Conservation (phyloP, 257 asterid species). For the Rehmannia glutinosa region DNA sequence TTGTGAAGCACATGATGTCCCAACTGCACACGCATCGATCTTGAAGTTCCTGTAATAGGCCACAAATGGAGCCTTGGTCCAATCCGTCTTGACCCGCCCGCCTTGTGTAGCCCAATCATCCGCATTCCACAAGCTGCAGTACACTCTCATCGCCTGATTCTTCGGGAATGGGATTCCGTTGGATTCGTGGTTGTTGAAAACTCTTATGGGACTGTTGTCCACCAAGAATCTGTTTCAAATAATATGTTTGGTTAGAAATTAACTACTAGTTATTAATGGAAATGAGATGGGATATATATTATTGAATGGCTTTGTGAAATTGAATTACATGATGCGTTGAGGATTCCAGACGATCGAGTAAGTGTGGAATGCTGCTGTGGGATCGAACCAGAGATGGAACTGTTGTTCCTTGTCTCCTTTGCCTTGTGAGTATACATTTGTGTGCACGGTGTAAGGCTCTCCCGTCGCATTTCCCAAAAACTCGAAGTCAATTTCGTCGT, state of each 20-base stretch:
- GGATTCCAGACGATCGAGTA: constrained; percentile 41
- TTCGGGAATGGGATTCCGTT: constrained; percentile 40
- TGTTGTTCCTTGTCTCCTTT: constrained; percentile 43
- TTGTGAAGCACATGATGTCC: constrained; percentile 6
- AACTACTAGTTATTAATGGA: neutral
- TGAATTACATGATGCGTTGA: constrained; percentile 32
- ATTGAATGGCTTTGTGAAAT: neutral
- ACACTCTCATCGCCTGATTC: constrained; percentile 40
- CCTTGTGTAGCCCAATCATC: constrained; percentile 63
- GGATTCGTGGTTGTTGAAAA: constrained; percentile 35
- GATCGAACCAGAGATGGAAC: constrained; percentile 43
- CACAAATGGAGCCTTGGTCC: constrained; percentile 44
- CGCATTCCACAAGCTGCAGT: constrained; percentile 59
- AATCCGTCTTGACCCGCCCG: constrained; percentile 49
- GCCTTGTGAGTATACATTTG: constrained; percentile 37
- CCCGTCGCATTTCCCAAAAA: constrained; percentile 36
- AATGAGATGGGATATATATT: neutral
- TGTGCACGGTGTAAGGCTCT: constrained; percentile 36
- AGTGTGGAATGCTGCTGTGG: constrained; percentile 35
- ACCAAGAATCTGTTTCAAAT: constrained; percentile 45
- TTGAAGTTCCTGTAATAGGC: constrained; percentile 46
- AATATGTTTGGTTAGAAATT: neutral
- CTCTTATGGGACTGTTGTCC: constrained; percentile 47
- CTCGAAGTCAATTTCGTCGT: constrained; percentile 43
- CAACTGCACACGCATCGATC: constrained; percentile 23